Conservation (phyloP, 2,329 filamentous ascomycete species). For the Aspergillus tamarii region DNA sequence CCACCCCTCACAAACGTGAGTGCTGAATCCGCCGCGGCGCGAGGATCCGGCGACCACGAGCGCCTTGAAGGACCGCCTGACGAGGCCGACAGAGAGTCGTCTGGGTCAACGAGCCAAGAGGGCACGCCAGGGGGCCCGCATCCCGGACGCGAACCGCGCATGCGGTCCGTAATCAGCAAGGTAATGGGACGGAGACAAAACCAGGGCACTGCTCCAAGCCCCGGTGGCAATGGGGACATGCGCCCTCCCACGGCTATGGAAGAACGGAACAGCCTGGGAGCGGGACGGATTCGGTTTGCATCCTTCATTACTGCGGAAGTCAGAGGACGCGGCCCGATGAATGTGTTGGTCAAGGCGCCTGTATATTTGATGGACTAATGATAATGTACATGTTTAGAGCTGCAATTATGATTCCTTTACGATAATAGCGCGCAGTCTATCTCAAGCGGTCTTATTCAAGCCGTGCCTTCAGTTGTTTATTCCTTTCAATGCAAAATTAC, state of each 20-base stretch:
- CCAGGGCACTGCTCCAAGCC: conserved; percentile 14
- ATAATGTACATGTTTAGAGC: conserved; percentile 4
- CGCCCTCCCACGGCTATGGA: conserved; percentile 10
- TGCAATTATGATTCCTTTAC: not conserved
- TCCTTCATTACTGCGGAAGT: conserved; percentile 77
- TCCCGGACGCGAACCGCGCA: conserved; percentile 29
- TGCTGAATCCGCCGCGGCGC: conserved; percentile 21
- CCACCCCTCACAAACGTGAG: conserved; percentile 55
- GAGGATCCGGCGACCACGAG: conserved; percentile 24
- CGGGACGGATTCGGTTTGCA: conserved; percentile 68
- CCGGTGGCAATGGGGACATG: conserved; percentile 29
- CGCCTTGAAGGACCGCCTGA: conserved; percentile 8
- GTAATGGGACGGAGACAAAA: conserved; percentile 36
- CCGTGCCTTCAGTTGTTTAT: not conserved
- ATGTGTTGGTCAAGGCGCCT: conserved; percentile 75
- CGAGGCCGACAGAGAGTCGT: conserved; percentile 29
- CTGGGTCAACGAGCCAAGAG: conserved; percentile 14
- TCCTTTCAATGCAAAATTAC: not conserved
- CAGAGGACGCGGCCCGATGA: conserved; percentile 61
- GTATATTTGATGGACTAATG: conserved; percentile 55
- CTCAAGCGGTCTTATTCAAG: not conserved
- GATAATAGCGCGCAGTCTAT: not conserved
- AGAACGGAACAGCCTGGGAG: conserved; percentile 17
- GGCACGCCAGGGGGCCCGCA: conserved; percentile 1
- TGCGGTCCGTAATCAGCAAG: conserved; percentile 47